Base-by-base conservation (phyloP, 345 rosid species). In the Brassica rapa region DNA sequence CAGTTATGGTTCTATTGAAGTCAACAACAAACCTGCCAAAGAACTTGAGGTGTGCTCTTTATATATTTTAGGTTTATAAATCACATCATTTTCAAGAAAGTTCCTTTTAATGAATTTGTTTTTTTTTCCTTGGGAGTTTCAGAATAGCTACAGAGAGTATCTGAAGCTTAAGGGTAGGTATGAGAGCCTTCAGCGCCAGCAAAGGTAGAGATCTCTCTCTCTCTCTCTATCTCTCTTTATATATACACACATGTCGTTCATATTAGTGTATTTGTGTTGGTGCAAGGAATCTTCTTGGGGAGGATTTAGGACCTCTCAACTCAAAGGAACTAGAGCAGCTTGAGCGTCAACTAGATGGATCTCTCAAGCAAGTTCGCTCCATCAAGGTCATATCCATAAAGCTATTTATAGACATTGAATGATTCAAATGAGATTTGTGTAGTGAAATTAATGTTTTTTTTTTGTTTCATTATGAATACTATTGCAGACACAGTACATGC, bases 61-160 rank as follows among this genome's bases (percentile, higher is more conserved):
- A 37, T 14, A 74, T 14, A 19, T 49, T 7, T 62, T 68, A 24
- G 7, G 49, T 62, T 33, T 29, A 15, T 66, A 19, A 19, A 4
- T 23, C 49, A 25, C 2, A 24, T 2, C 11, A 72, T 25, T 35
- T 25, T 53, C 65, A 73, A 61, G 25, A 73, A 68, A 3, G 0
- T 27, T 24, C 57, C 11, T 69, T 53, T 64, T 0, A 3, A 3
- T 7, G 57, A 75, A 57, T 37, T 8, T 27, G 15, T 2, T 29
- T 29, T 8, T 63, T 73, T 30, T 15, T 61, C 14, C 43, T 62
- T 65, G 30, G 30, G 19, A 30, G 62, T 33, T 63, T 74, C 93
- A 95, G 97, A 89, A 82, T 76, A 91, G 92, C 82, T 96, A 93
- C 84, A 75, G 90, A 83, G 99, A 96, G 80, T 96, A 96, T 86